Conservation (phyloP, 495 filamentous ascomycete genomes). For the Penicillium longicatenatum region DNA sequence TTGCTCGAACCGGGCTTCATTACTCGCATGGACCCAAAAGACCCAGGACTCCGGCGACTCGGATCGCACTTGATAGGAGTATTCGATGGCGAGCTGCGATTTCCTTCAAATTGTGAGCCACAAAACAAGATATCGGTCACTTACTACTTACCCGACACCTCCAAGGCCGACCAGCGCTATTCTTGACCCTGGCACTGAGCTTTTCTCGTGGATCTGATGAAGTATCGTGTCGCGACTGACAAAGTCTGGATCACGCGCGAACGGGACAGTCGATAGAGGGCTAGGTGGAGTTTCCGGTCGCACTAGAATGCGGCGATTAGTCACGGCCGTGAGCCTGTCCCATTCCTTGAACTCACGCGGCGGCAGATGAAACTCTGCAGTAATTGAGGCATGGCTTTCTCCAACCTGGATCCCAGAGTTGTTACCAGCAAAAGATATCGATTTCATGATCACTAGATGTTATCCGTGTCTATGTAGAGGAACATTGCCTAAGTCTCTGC, state of each 20-base stretch:
- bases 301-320: neutral
- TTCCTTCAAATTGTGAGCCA: conserved; percentile 29
- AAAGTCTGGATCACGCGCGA: conserved; percentile 35
- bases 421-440: too few species aligned
- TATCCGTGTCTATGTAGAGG: too few species aligned
- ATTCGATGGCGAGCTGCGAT: conserved; percentile 43
- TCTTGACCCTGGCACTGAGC: conserved; percentile 22
- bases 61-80: conserved; percentile 33
- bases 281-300: conserved; percentile 17
- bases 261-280: conserved; percentile 28
- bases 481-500: too few species aligned
- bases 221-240: conserved; percentile 27
- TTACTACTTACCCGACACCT: conserved; percentile 10
- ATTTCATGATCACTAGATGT: too few species aligned
- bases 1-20: conserved; percentile 38
- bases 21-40: conserved; percentile 53
- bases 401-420: too few species aligned
- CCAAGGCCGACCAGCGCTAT: conserved; percentile 29
- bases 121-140: neutral
- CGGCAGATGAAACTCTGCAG: too few species aligned
- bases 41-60: conserved; percentile 45
- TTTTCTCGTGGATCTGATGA: conserved; percentile 26
- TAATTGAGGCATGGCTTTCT: too few species aligned
- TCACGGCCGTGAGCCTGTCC: neutral
- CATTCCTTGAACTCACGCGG: too few species aligned